Conservation (phyloP, 495 filamentous ascomycete species). For the Penicillium paxilli region DNA sequence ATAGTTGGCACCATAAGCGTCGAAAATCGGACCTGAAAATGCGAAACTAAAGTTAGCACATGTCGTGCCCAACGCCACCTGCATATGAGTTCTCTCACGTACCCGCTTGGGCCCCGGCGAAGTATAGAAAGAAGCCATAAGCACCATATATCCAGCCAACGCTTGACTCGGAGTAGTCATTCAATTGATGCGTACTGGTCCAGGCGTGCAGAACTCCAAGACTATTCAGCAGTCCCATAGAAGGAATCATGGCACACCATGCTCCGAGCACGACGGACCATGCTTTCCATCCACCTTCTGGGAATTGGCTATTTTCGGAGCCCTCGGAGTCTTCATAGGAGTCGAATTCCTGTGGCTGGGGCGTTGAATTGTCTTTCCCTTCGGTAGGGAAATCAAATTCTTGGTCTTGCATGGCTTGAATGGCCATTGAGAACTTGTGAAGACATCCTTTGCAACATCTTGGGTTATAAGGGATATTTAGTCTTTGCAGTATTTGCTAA, state of each 20-base stretch:
- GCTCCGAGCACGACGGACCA: constrained; percentile 68
- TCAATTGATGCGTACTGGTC: constrained; percentile 57
- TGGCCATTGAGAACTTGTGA: background rate
- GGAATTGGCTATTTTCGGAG: constrained; percentile 33
- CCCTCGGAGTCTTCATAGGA: too few species aligned
- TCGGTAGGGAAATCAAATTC: background rate
- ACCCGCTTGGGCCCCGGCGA: constrained; percentile 47
- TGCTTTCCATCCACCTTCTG: constrained; percentile 65
- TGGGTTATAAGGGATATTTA: background rate
- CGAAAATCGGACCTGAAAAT: constrained; percentile 28
- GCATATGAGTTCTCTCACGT: background rate
- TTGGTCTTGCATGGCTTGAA: background rate
- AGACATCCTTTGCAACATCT: background rate
- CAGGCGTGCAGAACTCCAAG: constrained; percentile 60
- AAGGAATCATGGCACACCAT: constrained; percentile 61
- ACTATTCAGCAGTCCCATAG: constrained; percentile 68
- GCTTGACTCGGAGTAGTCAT: constrained; percentile 51
- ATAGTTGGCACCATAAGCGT: constrained; percentile 26
- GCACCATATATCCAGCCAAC: constrained; percentile 75
- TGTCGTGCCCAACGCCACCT: background rate
- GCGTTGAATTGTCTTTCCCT: background rate
- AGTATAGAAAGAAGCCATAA: constrained; percentile 59
- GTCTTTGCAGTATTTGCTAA: too few species aligned
- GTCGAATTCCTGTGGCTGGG: too few species aligned
- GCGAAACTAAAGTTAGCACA: background rate